Conservation (phyloP, 306 rosid species). For the Glycine latifolia region DNA sequence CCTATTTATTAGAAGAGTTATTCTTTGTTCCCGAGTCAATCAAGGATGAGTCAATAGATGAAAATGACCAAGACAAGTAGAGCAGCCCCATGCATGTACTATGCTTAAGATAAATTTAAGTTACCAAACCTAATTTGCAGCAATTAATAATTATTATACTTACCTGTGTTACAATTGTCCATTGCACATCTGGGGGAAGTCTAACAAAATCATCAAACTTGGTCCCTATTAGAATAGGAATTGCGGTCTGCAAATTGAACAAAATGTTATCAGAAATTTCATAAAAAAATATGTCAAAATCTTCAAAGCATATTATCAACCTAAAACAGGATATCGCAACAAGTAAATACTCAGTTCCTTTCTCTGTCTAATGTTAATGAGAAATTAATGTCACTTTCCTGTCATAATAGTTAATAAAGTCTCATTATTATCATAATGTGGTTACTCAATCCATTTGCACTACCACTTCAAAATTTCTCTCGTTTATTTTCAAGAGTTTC, state of each 20-base stretch:
- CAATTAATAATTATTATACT: not conserved
- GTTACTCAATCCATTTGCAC: slow-evolving; percentile 10
- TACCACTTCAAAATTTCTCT: not conserved
- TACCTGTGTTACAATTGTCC: slow-evolving; percentile 98
- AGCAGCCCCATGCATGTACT: not conserved
- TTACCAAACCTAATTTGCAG: not conserved
- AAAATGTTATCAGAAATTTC: not conserved
- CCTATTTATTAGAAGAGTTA: slow-evolving; percentile 5
- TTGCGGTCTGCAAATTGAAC: slow-evolving; percentile 74
- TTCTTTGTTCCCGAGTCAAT: slow-evolving; percentile 33
- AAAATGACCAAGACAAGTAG: not conserved
- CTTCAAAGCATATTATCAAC: slow-evolving; percentile 6
- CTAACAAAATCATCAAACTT: slow-evolving; percentile 92
- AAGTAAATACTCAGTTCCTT: slow-evolving; percentile 26
- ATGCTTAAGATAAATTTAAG: not conserved
- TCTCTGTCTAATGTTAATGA: slow-evolving; percentile 1
- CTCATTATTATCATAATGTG: slow-evolving; percentile 5
- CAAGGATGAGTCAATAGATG: slow-evolving; percentile 4
- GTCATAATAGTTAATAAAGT: slow-evolving; percentile 1
- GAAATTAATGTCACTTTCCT: not conserved
- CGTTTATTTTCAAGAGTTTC: slow-evolving; percentile 15
- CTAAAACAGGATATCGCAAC: not conserved
- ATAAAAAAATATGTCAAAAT: slow-evolving; percentile 32
- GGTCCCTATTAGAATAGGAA: slow-evolving; percentile 89
- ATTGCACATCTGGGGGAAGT: slow-evolving; percentile 93